A percentile compares a stretch with the other conserved stretches of the same genome.
Evolutionary conservation across 345 rosid genomes (phyloP).

Genomic region (Populus pruinosa): DNA sequence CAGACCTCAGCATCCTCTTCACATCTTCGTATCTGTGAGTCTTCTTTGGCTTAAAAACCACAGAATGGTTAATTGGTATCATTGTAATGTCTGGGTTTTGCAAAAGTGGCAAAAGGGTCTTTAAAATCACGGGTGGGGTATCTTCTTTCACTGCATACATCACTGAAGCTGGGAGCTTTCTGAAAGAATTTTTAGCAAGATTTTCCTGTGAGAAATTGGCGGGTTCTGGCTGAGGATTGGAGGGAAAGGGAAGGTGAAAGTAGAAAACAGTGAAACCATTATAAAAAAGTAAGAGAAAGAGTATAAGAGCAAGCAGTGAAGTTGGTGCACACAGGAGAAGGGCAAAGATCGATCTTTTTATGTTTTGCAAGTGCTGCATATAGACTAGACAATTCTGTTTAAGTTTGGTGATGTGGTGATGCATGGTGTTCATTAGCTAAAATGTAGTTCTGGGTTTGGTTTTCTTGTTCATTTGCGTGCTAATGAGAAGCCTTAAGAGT

Average conservation of each 20-base stretch:
- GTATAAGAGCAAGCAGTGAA: constrained; percentile 60
- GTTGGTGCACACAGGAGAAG: constrained; percentile 49
- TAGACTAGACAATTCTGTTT: constrained; percentile 8
- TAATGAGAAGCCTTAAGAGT: not conserved
- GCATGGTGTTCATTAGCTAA: not conserved
- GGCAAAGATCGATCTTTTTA: constrained; percentile 34
- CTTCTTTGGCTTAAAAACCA: constrained; percentile 18
- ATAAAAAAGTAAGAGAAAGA: constrained; percentile 53
- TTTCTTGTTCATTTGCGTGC: not conserved
- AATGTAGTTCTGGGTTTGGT: not conserved
- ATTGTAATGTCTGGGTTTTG: constrained; percentile 19
- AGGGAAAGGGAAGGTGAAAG: constrained; percentile 43
- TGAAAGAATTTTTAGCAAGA: constrained; percentile 23
- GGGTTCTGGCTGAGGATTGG: constrained; percentile 29
- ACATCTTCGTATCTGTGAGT: not conserved
- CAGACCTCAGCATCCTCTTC: constrained; percentile 20
- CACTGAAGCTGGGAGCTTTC: constrained; percentile 32
- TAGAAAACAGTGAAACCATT: constrained; percentile 74
- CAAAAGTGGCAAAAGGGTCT: constrained; percentile 34
- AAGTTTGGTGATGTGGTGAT: constrained; percentile 9
- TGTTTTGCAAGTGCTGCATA: constrained; percentile 18
- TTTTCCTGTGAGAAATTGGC: constrained; percentile 24
- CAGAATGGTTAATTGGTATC: constrained; percentile 19
- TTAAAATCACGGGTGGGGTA: constrained; percentile 27
- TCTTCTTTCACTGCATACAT: constrained; percentile 56